These are phyloP conservation scores for Pythium dissimile DNA, from an alignment of 352 stramenopile species.

Conservation along the genomic window DNA sequence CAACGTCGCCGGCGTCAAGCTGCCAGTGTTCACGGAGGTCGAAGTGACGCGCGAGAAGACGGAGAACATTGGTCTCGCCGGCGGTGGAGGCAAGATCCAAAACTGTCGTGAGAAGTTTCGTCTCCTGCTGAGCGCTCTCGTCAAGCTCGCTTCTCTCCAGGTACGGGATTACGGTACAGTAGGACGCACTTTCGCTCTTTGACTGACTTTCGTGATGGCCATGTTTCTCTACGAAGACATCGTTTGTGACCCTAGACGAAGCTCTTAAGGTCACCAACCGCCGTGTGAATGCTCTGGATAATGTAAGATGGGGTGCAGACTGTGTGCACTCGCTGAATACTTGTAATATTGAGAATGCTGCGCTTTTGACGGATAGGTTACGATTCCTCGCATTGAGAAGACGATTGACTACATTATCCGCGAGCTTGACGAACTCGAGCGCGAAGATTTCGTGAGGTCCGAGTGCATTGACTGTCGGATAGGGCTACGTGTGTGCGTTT, in stretches of 20 bases:
- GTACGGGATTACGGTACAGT: too few species aligned
- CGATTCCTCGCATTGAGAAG: conserved; percentile 97
- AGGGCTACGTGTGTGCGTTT: not conserved
- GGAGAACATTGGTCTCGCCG: conserved; percentile 94
- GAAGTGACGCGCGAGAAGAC: conserved; percentile 93
- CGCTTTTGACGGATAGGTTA: conserved; percentile 69
- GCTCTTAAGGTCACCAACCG: conserved; percentile 98
- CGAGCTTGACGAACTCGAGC: conserved; percentile 98
- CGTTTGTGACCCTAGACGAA: conserved; percentile 98
- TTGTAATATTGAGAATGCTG: not conserved
- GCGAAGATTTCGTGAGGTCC: conserved; percentile 96
- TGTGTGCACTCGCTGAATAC: not conserved
- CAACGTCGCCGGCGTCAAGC: conserved; percentile 99
- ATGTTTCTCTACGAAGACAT: conserved; percentile 64
- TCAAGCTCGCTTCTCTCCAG: conserved; percentile 88
- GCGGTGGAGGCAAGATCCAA: conserved; percentile 97
- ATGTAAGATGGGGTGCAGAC: conserved; percentile 43
- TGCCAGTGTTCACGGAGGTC: conserved; percentile 98
- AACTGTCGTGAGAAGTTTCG: conserved; percentile 90
- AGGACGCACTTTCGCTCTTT: too few species aligned
- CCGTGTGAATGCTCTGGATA: conserved; percentile 99
- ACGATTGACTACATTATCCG: conserved; percentile 97
- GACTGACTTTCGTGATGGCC: too few species aligned
- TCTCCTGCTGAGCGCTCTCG: conserved; percentile 73
- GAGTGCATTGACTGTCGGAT: too few species aligned